These are phyloP conservation scores for Ceratobasidium sp. DNA, from an alignment of 1,284 basidiomycete genomes.

Conservation along the genomic window DNA sequence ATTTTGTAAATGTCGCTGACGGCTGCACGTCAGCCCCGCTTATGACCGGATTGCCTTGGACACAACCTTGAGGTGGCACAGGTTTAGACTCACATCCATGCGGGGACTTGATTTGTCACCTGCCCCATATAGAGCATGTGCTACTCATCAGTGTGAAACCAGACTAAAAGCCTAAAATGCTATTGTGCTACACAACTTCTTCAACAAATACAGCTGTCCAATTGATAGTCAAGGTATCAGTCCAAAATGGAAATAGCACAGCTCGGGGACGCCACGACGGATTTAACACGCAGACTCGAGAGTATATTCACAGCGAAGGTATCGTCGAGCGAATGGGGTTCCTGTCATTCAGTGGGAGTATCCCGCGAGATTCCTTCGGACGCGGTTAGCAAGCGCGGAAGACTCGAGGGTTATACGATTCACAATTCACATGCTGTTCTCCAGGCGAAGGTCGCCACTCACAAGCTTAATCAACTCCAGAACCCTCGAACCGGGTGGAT, in stretches of 20 bases:
- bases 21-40: conserved; percentile 1
- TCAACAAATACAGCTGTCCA: conserved; percentile 11
- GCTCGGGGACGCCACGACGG: conserved; percentile 16
- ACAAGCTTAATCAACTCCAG: conserved; percentile 21
- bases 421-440: conserved; percentile 28
- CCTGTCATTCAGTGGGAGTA: conserved; percentile 5
- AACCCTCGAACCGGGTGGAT: conserved; percentile 5
- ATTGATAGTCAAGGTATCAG: conserved; percentile 11
- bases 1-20: background rate
- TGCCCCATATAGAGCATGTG: background rate
- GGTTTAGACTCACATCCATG: background rate
- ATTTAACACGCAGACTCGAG: conserved; percentile 2
- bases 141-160: conserved; percentile 8
- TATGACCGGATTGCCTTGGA: background rate
- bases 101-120: background rate
- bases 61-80: background rate
- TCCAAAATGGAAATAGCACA: conserved; percentile 22
- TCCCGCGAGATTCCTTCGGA: background rate
- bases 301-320: conserved; percentile 7
- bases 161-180: conserved; percentile 4
- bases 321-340: background rate
- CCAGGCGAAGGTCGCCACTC: conserved; percentile 7
- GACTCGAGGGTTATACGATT: background rate
- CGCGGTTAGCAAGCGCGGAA: background rate
- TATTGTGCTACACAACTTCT: conserved; percentile 2